Evolutionary conservation across 352 stramenopile species (phyloP), one percentile per base, ranked within the genome.

Genomic region (Thraustochytrium striatum): DNA sequence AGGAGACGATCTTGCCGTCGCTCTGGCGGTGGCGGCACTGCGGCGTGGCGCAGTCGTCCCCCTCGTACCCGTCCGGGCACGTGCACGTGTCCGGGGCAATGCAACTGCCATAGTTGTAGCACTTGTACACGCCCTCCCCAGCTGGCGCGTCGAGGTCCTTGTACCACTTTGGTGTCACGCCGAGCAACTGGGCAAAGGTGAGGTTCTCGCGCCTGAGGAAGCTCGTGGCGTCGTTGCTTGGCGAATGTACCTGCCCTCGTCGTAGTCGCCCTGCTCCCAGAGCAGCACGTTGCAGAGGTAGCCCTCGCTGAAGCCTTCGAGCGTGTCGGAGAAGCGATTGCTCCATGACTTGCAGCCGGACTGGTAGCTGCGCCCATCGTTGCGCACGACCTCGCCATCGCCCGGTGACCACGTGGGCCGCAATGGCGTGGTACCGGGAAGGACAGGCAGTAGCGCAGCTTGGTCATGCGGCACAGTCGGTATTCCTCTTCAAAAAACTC

Each of bases 61-160:
- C 95, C 30, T 86, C 81, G 87, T 91, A 97, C 35, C 93, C 92
- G 57, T 97, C 93, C 5, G 88, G 35, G 80, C 93, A 97, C 1
- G 90, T 92, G 83, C 93, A 97, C 43, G 86, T 92, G 72, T 97
- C 93, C 0, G 93, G 93, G 9, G 84, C 85, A 36, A 98, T 86
- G 83, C 95, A 98, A 53, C 89, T 91, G 25, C 94, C 94, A 28
- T 87, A 85, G 86, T 98, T 95, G 83, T 89, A 95, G 85, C 95
- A 98, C 79, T 88, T 89, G 85, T 93, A 98, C 13, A 98, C 89
- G 30, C 95, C 94, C 83, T 98, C 94, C 1, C 93, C 93, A 5
- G 38, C 58, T 21, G 65, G 44, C n/a, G 57, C 55, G n/a, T n/a
- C 35, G 7, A 11, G 2, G 30, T 75, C 30, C 3, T 32, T 52